These are phyloP conservation scores for Microdochium nivale DNA, from an alignment of 2,329 filamentous ascomycete genomes.

Conservation along the genomic window DNA sequence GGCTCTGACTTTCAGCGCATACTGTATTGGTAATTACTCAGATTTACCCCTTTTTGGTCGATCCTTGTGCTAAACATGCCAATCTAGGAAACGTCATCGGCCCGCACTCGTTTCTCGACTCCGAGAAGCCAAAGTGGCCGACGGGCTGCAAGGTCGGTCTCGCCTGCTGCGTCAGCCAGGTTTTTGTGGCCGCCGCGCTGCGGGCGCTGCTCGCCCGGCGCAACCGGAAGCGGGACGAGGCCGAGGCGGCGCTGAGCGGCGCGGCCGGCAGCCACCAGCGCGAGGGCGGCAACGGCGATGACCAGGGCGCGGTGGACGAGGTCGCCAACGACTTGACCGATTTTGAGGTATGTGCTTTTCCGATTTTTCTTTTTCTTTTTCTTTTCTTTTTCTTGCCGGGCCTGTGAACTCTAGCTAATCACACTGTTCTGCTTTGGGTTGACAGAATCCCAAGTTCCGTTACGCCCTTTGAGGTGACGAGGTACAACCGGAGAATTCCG, in stretches of 20 bases:
- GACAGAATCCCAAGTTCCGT: not conserved
- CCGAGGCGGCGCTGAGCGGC: constrained; percentile 7
- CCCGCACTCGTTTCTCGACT: constrained; percentile 33
- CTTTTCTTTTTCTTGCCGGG: too few species aligned
- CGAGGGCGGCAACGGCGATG: not conserved
- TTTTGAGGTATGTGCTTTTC: constrained; percentile 26
- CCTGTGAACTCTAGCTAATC: not conserved
- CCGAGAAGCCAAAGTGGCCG: constrained; percentile 36
- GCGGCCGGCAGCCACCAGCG: too few species aligned
- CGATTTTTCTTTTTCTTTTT: too few species aligned
- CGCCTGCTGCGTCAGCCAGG: constrained; percentile 31
- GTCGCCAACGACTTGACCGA: constrained; percentile 26
- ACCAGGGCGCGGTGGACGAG: constrained; percentile 13
- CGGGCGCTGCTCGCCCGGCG: constrained; percentile 24
- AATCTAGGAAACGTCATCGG: constrained; percentile 26
- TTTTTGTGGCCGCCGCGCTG: constrained; percentile 25
- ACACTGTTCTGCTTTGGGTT: not conserved
- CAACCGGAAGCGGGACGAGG: constrained; percentile 28
- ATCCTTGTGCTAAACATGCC: too few species aligned
- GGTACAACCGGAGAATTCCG: too few species aligned
- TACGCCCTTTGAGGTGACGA: not conserved
- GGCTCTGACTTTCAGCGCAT: constrained; percentile 35
- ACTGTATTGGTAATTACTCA: constrained; percentile 27
- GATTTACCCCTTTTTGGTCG: too few species aligned
- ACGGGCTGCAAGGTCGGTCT: constrained; percentile 44